phyloP scores from a whole-genome alignment of 495 filamentous ascomycete genomes.

The Astrothelium subdiscretum region DNA sequence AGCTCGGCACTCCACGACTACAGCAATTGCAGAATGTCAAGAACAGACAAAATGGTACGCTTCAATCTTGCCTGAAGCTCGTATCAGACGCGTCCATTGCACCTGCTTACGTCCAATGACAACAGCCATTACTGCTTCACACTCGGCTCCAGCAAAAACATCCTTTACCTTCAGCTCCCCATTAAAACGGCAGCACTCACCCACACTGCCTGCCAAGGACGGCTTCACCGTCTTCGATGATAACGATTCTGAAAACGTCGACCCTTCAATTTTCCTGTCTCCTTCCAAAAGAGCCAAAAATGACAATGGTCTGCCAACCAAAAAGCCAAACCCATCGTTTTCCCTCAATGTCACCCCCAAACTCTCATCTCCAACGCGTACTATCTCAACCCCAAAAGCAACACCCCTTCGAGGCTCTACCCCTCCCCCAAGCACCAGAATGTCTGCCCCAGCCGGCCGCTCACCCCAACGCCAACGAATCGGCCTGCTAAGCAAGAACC shows the following conservation, averaged over 20 bases:
- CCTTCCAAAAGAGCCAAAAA: slow-evolving; percentile 59
- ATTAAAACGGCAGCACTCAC: slow-evolving; percentile 14
- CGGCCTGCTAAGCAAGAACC: slow-evolving; percentile 46
- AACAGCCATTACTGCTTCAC: slow-evolving; percentile 6
- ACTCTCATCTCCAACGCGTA: slow-evolving; percentile 19
- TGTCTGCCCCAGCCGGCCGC: slow-evolving; percentile 46
- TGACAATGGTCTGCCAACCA: slow-evolving; percentile 28
- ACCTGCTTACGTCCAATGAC: neutral
- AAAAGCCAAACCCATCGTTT: slow-evolving; percentile 18
- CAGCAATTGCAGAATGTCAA: slow-evolving; percentile 40
- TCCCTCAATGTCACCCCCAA: slow-evolving; percentile 17
- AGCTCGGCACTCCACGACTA: slow-evolving; percentile 27
- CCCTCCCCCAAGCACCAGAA: slow-evolving; percentile 23
- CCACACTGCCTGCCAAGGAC: neutral
- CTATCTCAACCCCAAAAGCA: slow-evolving; percentile 30
- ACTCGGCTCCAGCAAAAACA: slow-evolving; percentile 17
- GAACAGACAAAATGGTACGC: slow-evolving; percentile 47
- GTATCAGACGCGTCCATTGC: neutral
- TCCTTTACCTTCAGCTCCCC: slow-evolving; percentile 22
- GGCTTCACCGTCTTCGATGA: slow-evolving; percentile 29
- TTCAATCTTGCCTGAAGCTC: neutral
- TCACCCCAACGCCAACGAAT: slow-evolving; percentile 48
- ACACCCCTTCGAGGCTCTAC: slow-evolving; percentile 29
- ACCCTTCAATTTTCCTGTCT: slow-evolving; percentile 49
- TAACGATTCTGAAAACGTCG: slow-evolving; percentile 68